Percentiles rank a stretch among this genome's conserved stretches.
Conservation (phyloP, 2,329 filamentous ascomycete genomes). For the Endocalyx cinctus region DNA sequence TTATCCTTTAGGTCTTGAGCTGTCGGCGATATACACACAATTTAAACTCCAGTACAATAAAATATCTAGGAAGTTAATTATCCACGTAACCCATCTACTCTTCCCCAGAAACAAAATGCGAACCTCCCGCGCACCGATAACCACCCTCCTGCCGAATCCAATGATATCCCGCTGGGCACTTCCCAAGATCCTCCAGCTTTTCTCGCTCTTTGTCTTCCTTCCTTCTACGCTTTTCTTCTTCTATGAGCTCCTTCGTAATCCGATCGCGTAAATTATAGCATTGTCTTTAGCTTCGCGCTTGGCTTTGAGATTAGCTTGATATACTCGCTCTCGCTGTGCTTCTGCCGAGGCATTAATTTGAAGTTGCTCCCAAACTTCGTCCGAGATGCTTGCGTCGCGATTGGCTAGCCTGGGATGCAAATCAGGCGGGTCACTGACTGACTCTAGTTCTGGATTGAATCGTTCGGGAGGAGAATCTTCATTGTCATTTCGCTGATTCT, state of each 20-base stretch:
- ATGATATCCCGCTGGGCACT: conserved; percentile 50
- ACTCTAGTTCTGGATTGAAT: no score
- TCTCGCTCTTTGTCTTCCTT: conserved; percentile 36
- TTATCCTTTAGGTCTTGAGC: no score
- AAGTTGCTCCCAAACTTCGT: conserved; percentile 1
- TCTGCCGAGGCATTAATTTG: neutral
- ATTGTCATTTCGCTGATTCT: no score
- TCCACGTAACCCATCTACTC: no score
- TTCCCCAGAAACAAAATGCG: conserved; percentile 18
- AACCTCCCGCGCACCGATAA: conserved; percentile 17
- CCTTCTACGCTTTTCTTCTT: conserved; percentile 33
- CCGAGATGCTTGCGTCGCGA: neutral
- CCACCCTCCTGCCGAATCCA: conserved; percentile 16
- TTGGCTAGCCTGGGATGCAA: neutral
- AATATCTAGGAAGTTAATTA: no score
- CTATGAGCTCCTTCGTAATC: conserved; percentile 6
- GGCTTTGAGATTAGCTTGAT: conserved; percentile 1
- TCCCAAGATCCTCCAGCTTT: conserved; percentile 49
- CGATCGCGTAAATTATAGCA: conserved; percentile 8
- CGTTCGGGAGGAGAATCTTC: no score
- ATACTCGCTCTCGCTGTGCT: conserved; percentile 21
- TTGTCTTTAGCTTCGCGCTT: conserved; percentile 12
- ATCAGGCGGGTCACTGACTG: neutral
- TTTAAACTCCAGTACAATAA: no score
- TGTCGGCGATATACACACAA: no score